Evolutionary conservation across 768 basidiomycete genomes (phyloP), one percentile per base, ranked within the genome.

Genomic region (Termitomyces sp.): DNA sequence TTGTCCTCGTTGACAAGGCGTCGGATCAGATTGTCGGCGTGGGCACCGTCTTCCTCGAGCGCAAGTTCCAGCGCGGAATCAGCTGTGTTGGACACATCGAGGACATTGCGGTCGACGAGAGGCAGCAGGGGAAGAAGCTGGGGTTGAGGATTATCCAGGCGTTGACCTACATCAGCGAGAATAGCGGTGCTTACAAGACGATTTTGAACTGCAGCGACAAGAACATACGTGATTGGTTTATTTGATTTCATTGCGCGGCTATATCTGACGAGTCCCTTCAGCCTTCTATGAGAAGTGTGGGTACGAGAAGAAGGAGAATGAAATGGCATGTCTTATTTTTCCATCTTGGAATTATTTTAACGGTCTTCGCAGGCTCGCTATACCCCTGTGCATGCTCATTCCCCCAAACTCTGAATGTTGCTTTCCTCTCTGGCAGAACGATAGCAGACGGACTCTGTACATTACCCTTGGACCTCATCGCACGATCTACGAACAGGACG

Each of bases 281-380:
- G 95, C 91, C 9, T 99, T 99, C 76, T 99, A 99, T 71, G 79
- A 93, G 71, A 98, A 98, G 73, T 99, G 96, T 69, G 96, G 96
- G 21, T 97, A 76, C 66, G 79, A 82, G 71, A 89, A 86, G 76
- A 96, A 95, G 73, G 95, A 95, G 73, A 86, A 82, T 65, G 92
- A 97, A 72, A 98, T 98, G 95, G 95, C 89, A 56, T 57, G 78
- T 70, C 58, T 48, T 64, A 37, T 16, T 16, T 41, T 14, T 11
- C 19, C 19, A 41, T n/a, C 3, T 35, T 23, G 17, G 25, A 25
- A 10, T 27, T 32, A 19, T n/a, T 25, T 31, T 49, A 9, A 54
- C 31, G 10, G 31, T 16, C 49, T 12, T 27, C n/a, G 14, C 57
- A 86, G 84, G 84, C 82, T 25, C 86, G 82, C 66, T 87, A 87